Conservation (phyloP, 2,329 filamentous ascomycete species). For the Metarhizium guizhouense region DNA sequence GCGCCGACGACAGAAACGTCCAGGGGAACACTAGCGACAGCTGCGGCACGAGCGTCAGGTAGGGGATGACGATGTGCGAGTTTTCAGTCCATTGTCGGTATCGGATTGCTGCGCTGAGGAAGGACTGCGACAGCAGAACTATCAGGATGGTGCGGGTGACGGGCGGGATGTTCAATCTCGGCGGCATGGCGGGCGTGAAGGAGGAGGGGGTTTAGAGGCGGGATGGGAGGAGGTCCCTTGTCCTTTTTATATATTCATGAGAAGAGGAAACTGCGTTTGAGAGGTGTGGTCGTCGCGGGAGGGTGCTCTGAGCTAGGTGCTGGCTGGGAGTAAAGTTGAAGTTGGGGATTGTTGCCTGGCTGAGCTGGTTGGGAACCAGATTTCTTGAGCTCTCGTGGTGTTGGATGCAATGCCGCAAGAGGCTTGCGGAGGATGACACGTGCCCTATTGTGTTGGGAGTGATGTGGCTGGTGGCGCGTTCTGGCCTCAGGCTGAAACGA, state of each 20-base stretch:
- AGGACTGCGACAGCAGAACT: constrained; percentile 64
- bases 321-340: not conserved
- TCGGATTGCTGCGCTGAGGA: constrained; percentile 72
- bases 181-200: constrained; percentile 50
- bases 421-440: not conserved
- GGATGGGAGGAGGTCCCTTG: constrained; percentile 5
- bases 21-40: constrained; percentile 82
- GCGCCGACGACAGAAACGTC: constrained; percentile 77
- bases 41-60: constrained; percentile 78
- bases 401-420: not conserved
- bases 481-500: not conserved
- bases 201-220: too few species aligned
- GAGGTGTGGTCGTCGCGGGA: not conserved
- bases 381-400: not conserved
- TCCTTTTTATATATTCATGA: constrained; percentile 3
- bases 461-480: not conserved
- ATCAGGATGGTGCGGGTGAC: constrained; percentile 77
- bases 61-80: constrained; percentile 66
- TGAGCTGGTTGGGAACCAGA: not conserved
- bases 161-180: constrained; percentile 85
- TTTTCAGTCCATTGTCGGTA: constrained; percentile 59
- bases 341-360: not conserved
- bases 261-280: not conserved
- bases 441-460: not conserved
- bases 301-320: not conserved